These are phyloP conservation scores for Saccharomycopsis sp. DNA, from an alignment of 805 yeast genomes.

Conservation along the genomic window DNA sequence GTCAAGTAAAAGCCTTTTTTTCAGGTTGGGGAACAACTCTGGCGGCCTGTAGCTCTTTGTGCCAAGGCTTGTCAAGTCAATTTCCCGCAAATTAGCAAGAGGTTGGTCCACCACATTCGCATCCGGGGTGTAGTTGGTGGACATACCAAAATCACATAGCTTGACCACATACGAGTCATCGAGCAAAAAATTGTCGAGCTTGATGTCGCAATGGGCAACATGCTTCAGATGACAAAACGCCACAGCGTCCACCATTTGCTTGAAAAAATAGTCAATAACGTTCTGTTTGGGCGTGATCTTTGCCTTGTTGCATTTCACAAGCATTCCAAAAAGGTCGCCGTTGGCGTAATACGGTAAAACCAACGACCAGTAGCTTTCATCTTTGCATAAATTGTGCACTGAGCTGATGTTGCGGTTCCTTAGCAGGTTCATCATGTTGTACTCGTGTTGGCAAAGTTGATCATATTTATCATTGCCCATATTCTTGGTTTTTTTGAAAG, in stretches of 20 bases:
- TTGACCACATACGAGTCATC: conserved; percentile 83
- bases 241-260: conserved; percentile 38
- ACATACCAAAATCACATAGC: conserved; percentile 81
- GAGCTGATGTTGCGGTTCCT: conserved; percentile 16
- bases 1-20: conserved; percentile 1
- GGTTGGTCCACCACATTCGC: background rate
- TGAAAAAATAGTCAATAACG: conserved; percentile 19
- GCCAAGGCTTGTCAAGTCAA: conserved; percentile 16
- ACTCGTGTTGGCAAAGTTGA: conserved; percentile 17
- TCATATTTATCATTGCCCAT: conserved; percentile 3
- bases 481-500: conserved; percentile 6
- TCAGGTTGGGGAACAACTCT: conserved; percentile 15
- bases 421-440: conserved; percentile 18
- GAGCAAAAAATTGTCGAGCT: conserved; percentile 80
- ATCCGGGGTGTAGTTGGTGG: conserved; percentile 2
- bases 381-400: conserved; percentile 19
- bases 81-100: background rate
- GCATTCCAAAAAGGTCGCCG: conserved; percentile 18
- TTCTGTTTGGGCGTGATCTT: background rate
- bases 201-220: conserved; percentile 85
- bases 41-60: conserved; percentile 20
- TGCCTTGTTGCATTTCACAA: conserved; percentile 8
- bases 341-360: conserved; percentile 16
- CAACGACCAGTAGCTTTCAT: conserved; percentile 15
- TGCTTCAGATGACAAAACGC: conserved; percentile 57